Percentiles rank a stretch among this genome's conserved stretches.
These are phyloP conservation scores for Naganishia albida DNA, from an alignment of 1,284 basidiomycete species.

Conservation along the genomic window DNA sequence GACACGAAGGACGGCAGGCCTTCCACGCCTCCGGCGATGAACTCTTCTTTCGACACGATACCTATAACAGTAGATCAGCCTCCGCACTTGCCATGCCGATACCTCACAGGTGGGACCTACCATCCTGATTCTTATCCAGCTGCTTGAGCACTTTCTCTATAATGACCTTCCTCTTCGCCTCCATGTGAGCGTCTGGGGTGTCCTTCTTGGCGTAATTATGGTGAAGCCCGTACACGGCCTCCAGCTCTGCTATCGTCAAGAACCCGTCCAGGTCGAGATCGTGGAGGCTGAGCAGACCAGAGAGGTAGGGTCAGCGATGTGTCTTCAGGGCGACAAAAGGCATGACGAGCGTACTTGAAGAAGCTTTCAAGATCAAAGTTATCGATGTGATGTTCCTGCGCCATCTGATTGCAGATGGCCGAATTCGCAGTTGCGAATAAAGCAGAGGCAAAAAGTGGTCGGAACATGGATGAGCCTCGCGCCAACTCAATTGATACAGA, in stretches of 20 bases:
- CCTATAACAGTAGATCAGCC: constrained; percentile 43
- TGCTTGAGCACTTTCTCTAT: constrained; percentile 70
- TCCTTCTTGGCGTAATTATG: constrained; percentile 82
- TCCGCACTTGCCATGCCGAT: neutral
- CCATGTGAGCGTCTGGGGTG: constrained; percentile 75
- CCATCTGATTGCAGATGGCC: constrained; percentile 43
- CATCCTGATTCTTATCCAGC: constrained; percentile 79
- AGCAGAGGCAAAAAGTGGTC: neutral
- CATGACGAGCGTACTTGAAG: constrained; percentile 43
- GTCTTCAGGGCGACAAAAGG: constrained; percentile 3
- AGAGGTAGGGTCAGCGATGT: neutral
- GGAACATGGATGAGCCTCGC: neutral
- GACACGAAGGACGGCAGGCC: constrained; percentile 83
- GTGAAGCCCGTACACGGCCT: constrained; percentile 92
- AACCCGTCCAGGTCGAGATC: constrained; percentile 78
- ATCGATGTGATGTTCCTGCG: constrained; percentile 54
- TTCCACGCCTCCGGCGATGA: constrained; percentile 71
- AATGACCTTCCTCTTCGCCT: constrained; percentile 79
- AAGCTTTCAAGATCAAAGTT: constrained; percentile 52
- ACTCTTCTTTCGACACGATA: constrained; percentile 74
- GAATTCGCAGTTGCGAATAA: neutral
- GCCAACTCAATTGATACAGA: neutral
- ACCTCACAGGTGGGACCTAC: constrained; percentile 35
- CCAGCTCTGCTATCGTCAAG: constrained; percentile 78
- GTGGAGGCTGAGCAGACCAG: constrained; percentile 66